Percentiles rank a stretch among this genome's conserved stretches.
Evolutionary conservation across 163 green algal species (phyloP).

Genomic region (Coccomyxa subellipsoidea): DNA sequence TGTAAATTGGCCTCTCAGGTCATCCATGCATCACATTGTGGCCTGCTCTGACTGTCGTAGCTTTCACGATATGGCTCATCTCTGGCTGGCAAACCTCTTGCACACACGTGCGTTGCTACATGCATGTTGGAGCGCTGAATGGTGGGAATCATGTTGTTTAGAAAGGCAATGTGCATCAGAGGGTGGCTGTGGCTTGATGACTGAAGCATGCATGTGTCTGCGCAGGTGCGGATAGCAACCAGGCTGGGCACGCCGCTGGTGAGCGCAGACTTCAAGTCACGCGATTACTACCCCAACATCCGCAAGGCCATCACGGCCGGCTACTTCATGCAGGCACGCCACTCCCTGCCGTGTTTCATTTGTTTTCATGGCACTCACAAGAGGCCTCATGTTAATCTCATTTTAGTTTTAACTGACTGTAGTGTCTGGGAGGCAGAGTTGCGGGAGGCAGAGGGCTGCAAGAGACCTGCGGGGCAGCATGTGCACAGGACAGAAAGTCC

Average conservation of each 20-base stretch:
- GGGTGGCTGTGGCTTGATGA: too few relatives aligned
- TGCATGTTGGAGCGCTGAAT: background rate
- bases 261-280: slow-evolving; percentile 82
- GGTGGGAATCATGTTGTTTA: background rate
- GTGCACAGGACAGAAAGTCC: too few relatives aligned
- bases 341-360: background rate
- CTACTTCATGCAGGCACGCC: slow-evolving; percentile 95
- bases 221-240: slow-evolving; percentile 63
- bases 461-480: too few relatives aligned
- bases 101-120: background rate
- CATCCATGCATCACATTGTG: too few relatives aligned
- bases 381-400: background rate
- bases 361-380: background rate
- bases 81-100: background rate
- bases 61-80: too few relatives aligned
- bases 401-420: too few relatives aligned
- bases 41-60: too few relatives aligned
- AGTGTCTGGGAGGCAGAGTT: too few relatives aligned
- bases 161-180: background rate
- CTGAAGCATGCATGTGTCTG: background rate
- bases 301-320: slow-evolving; percentile 80
- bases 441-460: too few relatives aligned
- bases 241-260: slow-evolving; percentile 74
- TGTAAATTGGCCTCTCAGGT: background rate
- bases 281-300: slow-evolving; percentile 97